A percentile compares a stretch with the other conserved stretches of the same genome.
These are phyloP conservation scores for Neofusicoccum ribis DNA, from an alignment of 2,329 filamentous ascomycete genomes.

Conservation along the genomic window DNA sequence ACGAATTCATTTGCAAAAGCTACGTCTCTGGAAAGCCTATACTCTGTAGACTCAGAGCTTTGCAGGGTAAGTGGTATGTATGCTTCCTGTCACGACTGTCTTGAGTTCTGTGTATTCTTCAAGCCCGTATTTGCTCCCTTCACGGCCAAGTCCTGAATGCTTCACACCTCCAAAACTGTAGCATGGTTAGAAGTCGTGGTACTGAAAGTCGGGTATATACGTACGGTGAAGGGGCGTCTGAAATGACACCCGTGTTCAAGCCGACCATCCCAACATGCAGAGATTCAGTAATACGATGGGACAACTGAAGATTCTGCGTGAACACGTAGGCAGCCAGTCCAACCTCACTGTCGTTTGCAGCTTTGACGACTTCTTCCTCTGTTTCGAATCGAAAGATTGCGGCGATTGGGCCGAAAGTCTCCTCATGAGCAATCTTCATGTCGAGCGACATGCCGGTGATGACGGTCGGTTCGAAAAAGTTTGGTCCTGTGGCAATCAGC, in stretches of 20 bases:
- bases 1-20: too few relatives aligned
- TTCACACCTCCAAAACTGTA: too few relatives aligned
- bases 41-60: too few relatives aligned
- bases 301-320: constrained; percentile 39
- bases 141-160: too few relatives aligned
- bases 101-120: too few relatives aligned
- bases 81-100: too few relatives aligned
- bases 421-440: constrained; percentile 37
- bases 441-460: constrained; percentile 35
- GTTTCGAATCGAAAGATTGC: constrained; percentile 38
- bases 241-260: constrained; percentile 26
- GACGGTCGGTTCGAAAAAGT: constrained; percentile 26
- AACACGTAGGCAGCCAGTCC: constrained; percentile 41
- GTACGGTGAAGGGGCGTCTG: too few relatives aligned
- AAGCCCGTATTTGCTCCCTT: too few relatives aligned
- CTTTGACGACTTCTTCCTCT: constrained; percentile 40
- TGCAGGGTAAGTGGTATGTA: too few relatives aligned
- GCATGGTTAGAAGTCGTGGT: too few relatives aligned
- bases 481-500: constrained; percentile 21
- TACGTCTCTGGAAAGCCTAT: too few relatives aligned
- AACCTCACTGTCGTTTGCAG: constrained; percentile 40
- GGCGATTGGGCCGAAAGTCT: constrained; percentile 41
- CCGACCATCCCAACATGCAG: constrained; percentile 37
- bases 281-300: constrained; percentile 27
- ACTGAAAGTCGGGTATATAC: too few relatives aligned